Evolutionary conservation across 768 basidiomycete genomes (phyloP).

Genomic region (Lanmaoa rubissima): DNA sequence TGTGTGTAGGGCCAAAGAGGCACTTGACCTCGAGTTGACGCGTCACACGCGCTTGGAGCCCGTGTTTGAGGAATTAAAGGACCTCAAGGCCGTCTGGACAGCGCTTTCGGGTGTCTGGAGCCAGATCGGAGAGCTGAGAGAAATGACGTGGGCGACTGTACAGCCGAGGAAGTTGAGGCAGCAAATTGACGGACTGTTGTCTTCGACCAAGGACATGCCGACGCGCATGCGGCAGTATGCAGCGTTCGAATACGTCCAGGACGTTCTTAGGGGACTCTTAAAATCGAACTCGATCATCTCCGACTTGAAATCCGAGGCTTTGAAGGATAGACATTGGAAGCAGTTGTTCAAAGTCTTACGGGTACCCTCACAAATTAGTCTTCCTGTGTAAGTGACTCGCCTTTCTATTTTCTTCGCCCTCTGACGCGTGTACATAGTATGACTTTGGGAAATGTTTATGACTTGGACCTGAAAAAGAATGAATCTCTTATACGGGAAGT

Average conservation of each 20-base stretch:
- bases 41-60: constrained; percentile 91
- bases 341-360: constrained; percentile 89
- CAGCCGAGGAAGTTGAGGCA: constrained; percentile 94
- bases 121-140: constrained; percentile 85
- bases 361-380: constrained; percentile 69
- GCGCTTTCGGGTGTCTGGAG: constrained; percentile 97
- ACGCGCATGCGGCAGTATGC: constrained; percentile 98
- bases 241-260: constrained; percentile 97
- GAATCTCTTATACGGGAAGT: constrained; percentile 90
- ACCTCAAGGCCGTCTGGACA: constrained; percentile 98
- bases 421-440: constrained; percentile 51
- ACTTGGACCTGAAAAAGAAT: constrained; percentile 93
- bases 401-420: constrained; percentile 10
- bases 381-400: constrained; percentile 56
- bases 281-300: constrained; percentile 89
- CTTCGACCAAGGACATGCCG: constrained; percentile 98
- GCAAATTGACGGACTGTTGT: constrained; percentile 85
- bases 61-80: constrained; percentile 91
- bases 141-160: constrained; percentile 87
- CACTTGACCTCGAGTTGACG: constrained; percentile 87
- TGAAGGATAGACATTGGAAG: constrained; percentile 98
- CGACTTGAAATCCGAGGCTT: constrained; percentile 94
- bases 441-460: constrained; percentile 96
- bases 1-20: constrained; percentile 94
- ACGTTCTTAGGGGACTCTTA: constrained; percentile 77